A percentile compares a stretch with the other conserved stretches of the same genome.
phyloP scores from a whole-genome alignment of 257 asterid genomes.

The Ballota nigra region DNA sequence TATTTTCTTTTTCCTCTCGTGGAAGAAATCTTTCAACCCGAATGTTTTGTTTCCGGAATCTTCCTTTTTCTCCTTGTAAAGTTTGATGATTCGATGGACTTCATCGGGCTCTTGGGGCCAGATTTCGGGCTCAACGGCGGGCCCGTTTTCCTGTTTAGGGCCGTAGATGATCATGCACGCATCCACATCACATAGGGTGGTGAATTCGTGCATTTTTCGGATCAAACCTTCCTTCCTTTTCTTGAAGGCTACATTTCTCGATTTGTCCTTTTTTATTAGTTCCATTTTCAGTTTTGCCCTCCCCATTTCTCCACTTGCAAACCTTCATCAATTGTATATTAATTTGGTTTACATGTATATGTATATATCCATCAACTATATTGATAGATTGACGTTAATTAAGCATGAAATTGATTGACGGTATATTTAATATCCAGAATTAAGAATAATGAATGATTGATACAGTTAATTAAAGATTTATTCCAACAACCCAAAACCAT shows the following conservation, averaged over 20 bases:
- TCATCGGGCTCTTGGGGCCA: not conserved
- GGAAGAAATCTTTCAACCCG: constrained; percentile 11
- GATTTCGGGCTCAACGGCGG: not conserved
- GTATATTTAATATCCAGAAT: too few relatives aligned
- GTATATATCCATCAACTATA: too few relatives aligned
- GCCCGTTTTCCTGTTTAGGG: not conserved
- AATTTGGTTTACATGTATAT: too few relatives aligned
- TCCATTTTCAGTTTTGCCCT: not conserved
- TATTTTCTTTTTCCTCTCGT: not conserved
- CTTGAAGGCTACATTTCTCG: not conserved
- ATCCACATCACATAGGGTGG: not conserved
- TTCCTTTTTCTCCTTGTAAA: not conserved
- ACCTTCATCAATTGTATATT: too few relatives aligned
- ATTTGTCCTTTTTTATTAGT: not conserved
- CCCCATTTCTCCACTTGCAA: too few relatives aligned
- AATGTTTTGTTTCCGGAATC: not conserved
- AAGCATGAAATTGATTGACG: too few relatives aligned
- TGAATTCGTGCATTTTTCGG: not conserved
- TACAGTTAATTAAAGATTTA: too few relatives aligned
- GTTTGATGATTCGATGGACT: not conserved
- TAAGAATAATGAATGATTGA: too few relatives aligned
- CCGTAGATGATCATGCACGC: constrained; percentile 1
- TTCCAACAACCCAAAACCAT: too few relatives aligned
- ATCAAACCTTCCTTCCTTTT: not conserved
- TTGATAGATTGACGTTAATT: too few relatives aligned